A percentile compares a stretch with the other conserved stretches of the same genome.
Conservation (phyloP, 129 eudicot species). For the Oenanthe sinensis region DNA sequence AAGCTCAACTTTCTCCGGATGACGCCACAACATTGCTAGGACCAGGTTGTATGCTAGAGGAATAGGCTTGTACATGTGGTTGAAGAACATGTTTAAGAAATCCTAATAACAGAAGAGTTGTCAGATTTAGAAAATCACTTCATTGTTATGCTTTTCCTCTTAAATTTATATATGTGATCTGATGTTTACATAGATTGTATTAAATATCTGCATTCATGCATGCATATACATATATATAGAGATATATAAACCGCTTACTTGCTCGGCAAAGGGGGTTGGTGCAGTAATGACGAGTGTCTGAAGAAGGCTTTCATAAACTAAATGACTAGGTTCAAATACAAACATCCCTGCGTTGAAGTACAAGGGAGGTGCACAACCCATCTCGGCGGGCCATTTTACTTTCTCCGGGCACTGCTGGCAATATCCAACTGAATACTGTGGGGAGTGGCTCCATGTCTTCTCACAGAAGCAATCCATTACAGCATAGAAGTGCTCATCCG, state of each 20-base stretch:
- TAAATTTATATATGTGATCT: not conserved
- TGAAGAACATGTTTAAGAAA: constrained; percentile 46
- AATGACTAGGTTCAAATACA: constrained; percentile 32
- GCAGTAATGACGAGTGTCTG: constrained; percentile 18
- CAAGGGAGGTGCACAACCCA: constrained; percentile 41
- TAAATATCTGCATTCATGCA: not conserved
- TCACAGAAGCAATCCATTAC: constrained; percentile 50
- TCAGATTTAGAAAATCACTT: not conserved
- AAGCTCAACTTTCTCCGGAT: constrained; percentile 46
- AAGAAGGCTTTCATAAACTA: constrained; percentile 29
- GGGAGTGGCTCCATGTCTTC: constrained; percentile 41
- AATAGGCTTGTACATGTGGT: constrained; percentile 34
- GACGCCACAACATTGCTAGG: constrained; percentile 26
- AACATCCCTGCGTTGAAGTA: constrained; percentile 48
- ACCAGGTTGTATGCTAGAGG: constrained; percentile 43
- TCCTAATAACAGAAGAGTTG: constrained; percentile 17
- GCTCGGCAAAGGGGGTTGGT: constrained; percentile 47
- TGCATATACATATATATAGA: not conserved
- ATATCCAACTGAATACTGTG: constrained; percentile 34
- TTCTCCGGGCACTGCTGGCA: constrained; percentile 52
- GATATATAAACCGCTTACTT: constrained; percentile 17
- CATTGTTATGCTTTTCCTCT: not conserved
- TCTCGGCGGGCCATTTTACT: constrained; percentile 36
- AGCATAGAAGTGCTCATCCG: constrained; percentile 38
- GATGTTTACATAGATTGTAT: not conserved